Conservation (phyloP, 2,329 filamentous ascomycete genomes). For the Sarocladiaceae sp. region DNA sequence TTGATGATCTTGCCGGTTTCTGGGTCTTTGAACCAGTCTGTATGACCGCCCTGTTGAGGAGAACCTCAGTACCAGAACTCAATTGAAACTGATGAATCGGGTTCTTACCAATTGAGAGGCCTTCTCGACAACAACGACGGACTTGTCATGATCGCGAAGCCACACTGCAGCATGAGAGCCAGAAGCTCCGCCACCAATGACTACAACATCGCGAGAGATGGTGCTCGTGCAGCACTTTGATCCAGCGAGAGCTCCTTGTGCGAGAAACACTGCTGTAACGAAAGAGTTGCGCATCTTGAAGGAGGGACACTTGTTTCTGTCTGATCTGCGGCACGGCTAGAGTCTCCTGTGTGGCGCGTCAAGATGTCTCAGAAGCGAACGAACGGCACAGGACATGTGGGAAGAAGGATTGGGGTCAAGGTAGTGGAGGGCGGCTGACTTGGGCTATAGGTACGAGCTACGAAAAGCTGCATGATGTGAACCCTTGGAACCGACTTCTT, state of each 20-base stretch:
- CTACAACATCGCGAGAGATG: slow-evolving; percentile 26
- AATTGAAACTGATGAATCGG: background rate
- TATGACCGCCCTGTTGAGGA: slow-evolving; percentile 38
- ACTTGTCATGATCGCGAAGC: slow-evolving; percentile 29
- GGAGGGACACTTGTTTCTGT: too few species aligned
- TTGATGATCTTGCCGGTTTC: slow-evolving; percentile 23
- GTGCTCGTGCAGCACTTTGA: background rate
- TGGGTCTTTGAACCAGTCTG: slow-evolving; percentile 40
- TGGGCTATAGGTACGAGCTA: too few species aligned
- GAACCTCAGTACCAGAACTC: background rate
- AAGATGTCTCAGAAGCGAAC: background rate
- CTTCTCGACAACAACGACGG: slow-evolving; percentile 30
- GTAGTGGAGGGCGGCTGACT: too few species aligned
- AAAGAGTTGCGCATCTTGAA: background rate
- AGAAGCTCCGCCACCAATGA: slow-evolving; percentile 32
- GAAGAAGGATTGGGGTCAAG: too few species aligned
- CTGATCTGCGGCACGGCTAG: background rate
- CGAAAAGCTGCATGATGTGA: too few species aligned
- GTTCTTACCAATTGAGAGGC: slow-evolving; percentile 23
- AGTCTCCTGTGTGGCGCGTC: background rate
- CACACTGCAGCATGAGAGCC: slow-evolving; percentile 32
- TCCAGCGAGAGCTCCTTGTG: background rate
- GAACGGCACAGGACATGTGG: background rate
- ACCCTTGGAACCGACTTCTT: too few species aligned
- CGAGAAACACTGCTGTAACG: background rate